These are phyloP conservation scores for Aspergillus oerlinghausenensis DNA, from an alignment of 2,329 filamentous ascomycete genomes.

Conservation along the genomic window DNA sequence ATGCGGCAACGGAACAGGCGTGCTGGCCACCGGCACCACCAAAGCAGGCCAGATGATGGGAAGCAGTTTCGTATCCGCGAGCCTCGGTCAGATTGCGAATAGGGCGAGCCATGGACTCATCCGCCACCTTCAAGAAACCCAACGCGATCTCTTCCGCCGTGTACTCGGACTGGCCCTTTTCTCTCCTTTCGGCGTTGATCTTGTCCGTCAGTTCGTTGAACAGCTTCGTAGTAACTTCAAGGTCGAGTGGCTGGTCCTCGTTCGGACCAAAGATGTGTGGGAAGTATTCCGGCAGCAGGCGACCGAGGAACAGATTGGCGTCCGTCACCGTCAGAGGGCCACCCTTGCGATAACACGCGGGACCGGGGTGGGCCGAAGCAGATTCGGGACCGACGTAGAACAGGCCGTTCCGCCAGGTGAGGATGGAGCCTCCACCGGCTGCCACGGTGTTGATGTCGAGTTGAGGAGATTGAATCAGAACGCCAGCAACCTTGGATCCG, in stretches of 20 bases:
- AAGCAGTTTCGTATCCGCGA: constrained; percentile 84
- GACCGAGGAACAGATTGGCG: constrained; percentile 81
- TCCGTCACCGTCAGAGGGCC: constrained; percentile 89
- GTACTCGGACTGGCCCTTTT: constrained; percentile 51
- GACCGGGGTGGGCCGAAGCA: constrained; percentile 84
- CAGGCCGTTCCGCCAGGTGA: constrained; percentile 85
- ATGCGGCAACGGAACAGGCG: constrained; percentile 83
- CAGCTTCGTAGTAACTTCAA: constrained; percentile 67
- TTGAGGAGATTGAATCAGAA: constrained; percentile 87
- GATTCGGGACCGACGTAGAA: constrained; percentile 93
- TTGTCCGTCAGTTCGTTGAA: constrained; percentile 69
- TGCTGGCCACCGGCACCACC: constrained; percentile 91
- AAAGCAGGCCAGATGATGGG: constrained; percentile 86
- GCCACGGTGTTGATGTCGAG: constrained; percentile 94
- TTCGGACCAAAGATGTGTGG: constrained; percentile 92
- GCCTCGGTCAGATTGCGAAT: constrained; percentile 89
- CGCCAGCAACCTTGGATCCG: constrained; percentile 89
- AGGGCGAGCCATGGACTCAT: constrained; percentile 55
- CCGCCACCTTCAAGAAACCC: constrained; percentile 40
- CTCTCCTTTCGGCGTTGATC: constrained; percentile 48
- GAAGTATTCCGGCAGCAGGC: constrained; percentile 87
- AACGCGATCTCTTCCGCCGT: constrained; percentile 34
- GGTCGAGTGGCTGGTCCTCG: constrained; percentile 77
- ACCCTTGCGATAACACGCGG: constrained; percentile 87
- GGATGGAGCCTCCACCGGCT: constrained; percentile 64